Evolutionary conservation across 192 early-diverging fungal genomes (phyloP).

Genomic region (Linnemannia schmuckeri): DNA sequence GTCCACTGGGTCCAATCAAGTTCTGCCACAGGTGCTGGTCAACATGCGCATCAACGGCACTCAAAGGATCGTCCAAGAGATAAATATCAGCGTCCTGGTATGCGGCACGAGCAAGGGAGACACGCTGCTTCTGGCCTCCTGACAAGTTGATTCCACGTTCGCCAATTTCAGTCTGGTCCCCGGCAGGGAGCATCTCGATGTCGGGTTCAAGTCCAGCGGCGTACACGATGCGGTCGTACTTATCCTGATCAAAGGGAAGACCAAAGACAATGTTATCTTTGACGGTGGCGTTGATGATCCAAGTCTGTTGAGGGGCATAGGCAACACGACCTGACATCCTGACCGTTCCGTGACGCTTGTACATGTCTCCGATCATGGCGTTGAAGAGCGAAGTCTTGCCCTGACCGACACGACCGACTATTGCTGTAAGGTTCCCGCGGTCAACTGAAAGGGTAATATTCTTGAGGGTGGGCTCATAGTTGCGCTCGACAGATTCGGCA

Average conservation of each 20-base stretch:
- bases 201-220: conserved; percentile 88
- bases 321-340: conserved; percentile 71
- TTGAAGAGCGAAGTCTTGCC: conserved; percentile 64
- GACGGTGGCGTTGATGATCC: conserved; percentile 94
- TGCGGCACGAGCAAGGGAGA: conserved; percentile 85
- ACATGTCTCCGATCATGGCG: conserved; percentile 88
- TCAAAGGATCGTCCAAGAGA: conserved; percentile 88
- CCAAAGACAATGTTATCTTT: conserved; percentile 94
- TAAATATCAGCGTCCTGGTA: conserved; percentile 85
- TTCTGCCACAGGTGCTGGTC: conserved; percentile 44
- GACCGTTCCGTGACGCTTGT: conserved; percentile 71
- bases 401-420: conserved; percentile 50
- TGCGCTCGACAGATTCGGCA: neutral
- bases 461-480: conserved; percentile 26
- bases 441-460: conserved; percentile 39
- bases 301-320: conserved; percentile 74
- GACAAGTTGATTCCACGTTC: conserved; percentile 86
- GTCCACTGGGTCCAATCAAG: conserved; percentile 81
- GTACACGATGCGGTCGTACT: conserved; percentile 76
- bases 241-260: conserved; percentile 71
- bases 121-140: conserved; percentile 91
- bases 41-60: conserved; percentile 71
- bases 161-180: conserved; percentile 92
- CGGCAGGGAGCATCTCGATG: conserved; percentile 82
- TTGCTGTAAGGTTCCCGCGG: conserved; percentile 30